phyloP scores from a whole-genome alignment of 1,284 basidiomycete species.

The Farysia itapuensis region DNA sequence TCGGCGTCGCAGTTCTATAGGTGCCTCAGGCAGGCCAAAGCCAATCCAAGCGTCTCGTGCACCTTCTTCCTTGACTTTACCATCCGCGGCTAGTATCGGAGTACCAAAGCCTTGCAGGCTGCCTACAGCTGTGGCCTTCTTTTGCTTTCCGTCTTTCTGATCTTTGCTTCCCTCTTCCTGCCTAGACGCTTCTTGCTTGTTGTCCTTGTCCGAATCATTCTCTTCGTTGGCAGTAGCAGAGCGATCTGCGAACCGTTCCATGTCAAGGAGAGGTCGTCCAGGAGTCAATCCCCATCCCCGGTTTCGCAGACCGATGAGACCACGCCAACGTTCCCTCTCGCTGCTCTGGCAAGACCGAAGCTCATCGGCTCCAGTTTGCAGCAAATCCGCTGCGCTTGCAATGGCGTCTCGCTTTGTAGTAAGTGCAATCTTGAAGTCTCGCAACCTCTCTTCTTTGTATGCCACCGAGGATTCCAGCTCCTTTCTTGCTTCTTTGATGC shows the following conservation, averaged over 20 bases:
- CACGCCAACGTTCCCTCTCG: slow-evolving; percentile 40
- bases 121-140: neutral
- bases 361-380: slow-evolving; percentile 34
- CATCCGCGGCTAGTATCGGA: slow-evolving; percentile 41
- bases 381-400: slow-evolving; percentile 28
- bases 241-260: slow-evolving; percentile 33
- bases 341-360: slow-evolving; percentile 12
- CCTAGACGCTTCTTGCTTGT: neutral
- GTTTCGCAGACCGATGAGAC: slow-evolving; percentile 27
- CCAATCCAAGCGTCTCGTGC: slow-evolving; percentile 54
- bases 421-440: slow-evolving; percentile 30
- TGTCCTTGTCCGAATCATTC: neutral
- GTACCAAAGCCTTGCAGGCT: slow-evolving; percentile 43
- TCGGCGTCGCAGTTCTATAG: slow-evolving; percentile 18
- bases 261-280: slow-evolving; percentile 44
- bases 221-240: neutral
- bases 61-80: slow-evolving; percentile 45
- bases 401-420: slow-evolving; percentile 33
- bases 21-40: slow-evolving; percentile 45
- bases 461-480: slow-evolving; percentile 5
- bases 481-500: slow-evolving; percentile 7
- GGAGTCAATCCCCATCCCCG: slow-evolving; percentile 47
- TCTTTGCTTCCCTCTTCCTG: slow-evolving; percentile 1
- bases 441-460: slow-evolving; percentile 5
- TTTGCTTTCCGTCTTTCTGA: neutral